Conservation (phyloP, 2,329 filamentous ascomycete genomes). For the Cladobotryum protrusum region DNA sequence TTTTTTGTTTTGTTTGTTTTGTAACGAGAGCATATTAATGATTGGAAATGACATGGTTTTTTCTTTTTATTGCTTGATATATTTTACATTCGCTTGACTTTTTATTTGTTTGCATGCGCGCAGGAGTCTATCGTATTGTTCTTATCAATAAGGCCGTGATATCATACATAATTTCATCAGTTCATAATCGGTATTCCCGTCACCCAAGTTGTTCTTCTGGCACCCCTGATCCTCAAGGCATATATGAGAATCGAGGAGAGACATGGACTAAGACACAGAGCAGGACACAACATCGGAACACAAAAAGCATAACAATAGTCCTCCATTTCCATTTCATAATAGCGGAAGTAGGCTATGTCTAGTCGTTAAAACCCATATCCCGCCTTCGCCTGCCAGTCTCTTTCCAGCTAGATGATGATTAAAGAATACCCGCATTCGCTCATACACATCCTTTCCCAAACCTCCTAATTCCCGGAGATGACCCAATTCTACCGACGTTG, state of each 20-base stretch:
- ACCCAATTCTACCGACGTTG: conserved; percentile 7
- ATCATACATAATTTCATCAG: too few species aligned
- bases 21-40: background rate
- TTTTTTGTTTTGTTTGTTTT: too few species aligned
- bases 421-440: background rate
- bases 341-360: background rate
- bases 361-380: background rate
- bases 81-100: too few species aligned
- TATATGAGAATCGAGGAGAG: background rate
- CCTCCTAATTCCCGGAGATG: conserved; percentile 4
- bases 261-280: background rate
- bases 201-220: too few species aligned
- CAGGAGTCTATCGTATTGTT: too few species aligned
- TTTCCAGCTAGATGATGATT: background rate
- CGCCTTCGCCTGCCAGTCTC: background rate
- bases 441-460: conserved; percentile 3
- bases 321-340: background rate
- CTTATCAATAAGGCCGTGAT: too few species aligned
- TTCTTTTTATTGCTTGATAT: background rate
- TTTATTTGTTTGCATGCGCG: too few species aligned
- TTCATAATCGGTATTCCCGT: background rate
- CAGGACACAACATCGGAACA: background rate
- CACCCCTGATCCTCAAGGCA: too few species aligned
- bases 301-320: background rate
- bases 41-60: background rate